These are phyloP conservation scores for Solanum sejunctum DNA, from an alignment of 257 asterid genomes.

Conservation along the genomic window DNA sequence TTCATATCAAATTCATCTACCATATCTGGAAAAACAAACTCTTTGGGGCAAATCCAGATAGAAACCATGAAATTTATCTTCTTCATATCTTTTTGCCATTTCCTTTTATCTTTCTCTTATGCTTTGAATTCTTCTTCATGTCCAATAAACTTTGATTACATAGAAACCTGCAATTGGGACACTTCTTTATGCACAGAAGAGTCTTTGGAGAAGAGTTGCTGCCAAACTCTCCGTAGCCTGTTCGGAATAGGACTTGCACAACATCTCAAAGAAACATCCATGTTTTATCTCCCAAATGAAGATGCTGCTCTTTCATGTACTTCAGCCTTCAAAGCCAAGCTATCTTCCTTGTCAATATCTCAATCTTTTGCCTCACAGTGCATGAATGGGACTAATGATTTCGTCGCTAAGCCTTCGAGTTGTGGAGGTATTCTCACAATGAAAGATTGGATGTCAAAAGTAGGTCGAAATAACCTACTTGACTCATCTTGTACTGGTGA, in stretches of 20 bases:
- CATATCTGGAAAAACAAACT: background rate
- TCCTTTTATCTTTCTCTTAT: background rate
- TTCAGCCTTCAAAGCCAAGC: slow-evolving; percentile 10
- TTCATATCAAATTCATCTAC: background rate
- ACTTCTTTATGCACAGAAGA: slow-evolving; percentile 26
- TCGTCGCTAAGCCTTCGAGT: slow-evolving; percentile 13
- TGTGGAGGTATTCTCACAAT: slow-evolving; percentile 38
- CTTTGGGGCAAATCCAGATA: background rate
- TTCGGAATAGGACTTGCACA: slow-evolving; percentile 40
- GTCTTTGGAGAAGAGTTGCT: slow-evolving; percentile 24
- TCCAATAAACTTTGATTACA: slow-evolving; percentile 40
- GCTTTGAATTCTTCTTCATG: slow-evolving; percentile 25
- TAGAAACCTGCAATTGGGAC: slow-evolving; percentile 48
- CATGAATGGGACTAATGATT: slow-evolving; percentile 33
- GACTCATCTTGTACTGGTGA: slow-evolving; percentile 43
- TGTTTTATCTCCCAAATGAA: slow-evolving; percentile 34
- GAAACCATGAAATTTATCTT: background rate
- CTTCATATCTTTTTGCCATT: background rate
- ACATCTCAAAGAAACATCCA: slow-evolving; percentile 26
- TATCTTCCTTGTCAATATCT: slow-evolving; percentile 11
- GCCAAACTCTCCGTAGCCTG: slow-evolving; percentile 44
- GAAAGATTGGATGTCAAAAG: slow-evolving; percentile 24
- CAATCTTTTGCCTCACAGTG: slow-evolving; percentile 11
- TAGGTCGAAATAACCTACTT: slow-evolving; percentile 10
- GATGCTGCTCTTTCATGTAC: slow-evolving; percentile 32